Percentiles rank a stretch among this genome's conserved stretches.
phyloP scores from a whole-genome alignment of 2,329 filamentous ascomycete species.

The Aspergillus sp. region DNA sequence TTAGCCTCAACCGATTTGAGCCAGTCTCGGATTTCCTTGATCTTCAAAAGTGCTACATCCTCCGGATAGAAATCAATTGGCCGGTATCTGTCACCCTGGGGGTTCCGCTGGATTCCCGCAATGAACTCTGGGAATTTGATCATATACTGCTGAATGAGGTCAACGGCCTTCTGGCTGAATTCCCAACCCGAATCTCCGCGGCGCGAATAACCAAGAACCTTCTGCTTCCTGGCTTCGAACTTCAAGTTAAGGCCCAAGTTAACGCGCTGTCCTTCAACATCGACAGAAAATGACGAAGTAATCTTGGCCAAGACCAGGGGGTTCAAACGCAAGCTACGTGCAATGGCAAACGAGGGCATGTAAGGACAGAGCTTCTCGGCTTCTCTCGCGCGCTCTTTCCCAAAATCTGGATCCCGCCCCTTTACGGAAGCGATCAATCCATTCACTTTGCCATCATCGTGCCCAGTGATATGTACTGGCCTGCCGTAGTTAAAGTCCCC shows the following conservation, averaged over 20 bases:
- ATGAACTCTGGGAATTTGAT: conserved; percentile 93
- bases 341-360: conserved; percentile 81
- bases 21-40: conserved; percentile 94
- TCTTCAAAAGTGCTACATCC: conserved; percentile 66
- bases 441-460: conserved; percentile 69
- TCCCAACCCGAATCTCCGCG: conserved; percentile 88
- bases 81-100: conserved; percentile 75
- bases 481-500: conserved; percentile 91
- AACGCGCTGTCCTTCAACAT: conserved; percentile 73
- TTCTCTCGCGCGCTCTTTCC: conserved; percentile 64
- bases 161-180: conserved; percentile 79
- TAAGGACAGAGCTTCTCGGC: conserved; percentile 71
- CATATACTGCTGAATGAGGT: conserved; percentile 84
- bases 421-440: conserved; percentile 71
- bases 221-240: conserved; percentile 91
- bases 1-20: conserved; percentile 87
- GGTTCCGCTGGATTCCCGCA: conserved; percentile 77
- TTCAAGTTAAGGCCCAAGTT: conserved; percentile 95
- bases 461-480: conserved; percentile 75
- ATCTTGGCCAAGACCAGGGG: conserved; percentile 90
- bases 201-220: conserved; percentile 91
- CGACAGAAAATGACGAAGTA: conserved; percentile 87
- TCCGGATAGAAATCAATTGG: conserved; percentile 83
- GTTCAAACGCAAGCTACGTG: conserved; percentile 74
- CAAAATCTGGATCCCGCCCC: conserved; percentile 75